Base-by-base conservation (phyloP, 2,329 filamentous ascomycete genomes). In the Blastomyces gilchristii region DNA sequence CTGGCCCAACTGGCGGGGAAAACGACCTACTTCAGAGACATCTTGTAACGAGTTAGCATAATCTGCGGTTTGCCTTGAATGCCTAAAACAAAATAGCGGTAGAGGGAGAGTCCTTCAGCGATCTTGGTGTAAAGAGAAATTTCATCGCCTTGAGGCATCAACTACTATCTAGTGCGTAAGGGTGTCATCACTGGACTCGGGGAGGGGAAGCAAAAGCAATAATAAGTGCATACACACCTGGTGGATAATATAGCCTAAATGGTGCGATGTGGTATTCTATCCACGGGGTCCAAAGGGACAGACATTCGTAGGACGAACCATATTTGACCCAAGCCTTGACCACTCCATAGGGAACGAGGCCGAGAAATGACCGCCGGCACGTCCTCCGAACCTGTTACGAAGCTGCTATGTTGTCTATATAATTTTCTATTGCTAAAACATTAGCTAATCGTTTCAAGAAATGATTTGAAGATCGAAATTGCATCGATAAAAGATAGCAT, bases 91-190 rank as follows among this genome's bases (percentile, higher is more conserved):
- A 57, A 7, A 25, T 25, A 7, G 25, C 11, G 9, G 2, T 34
- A 7, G 22, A 49, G 18, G 7, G 43, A 11, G 67, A 65, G 64
- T 71, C 78, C 81, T 82, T 86, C 84, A 86, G 84, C 83, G 84
- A 86, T 86, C 84, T 86, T 86, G 84, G 84, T 86, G 82, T 81
- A 80, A 74, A 79, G 74, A 73, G 72, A 72, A 78, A 80, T 78
- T 80, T 85, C 83, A 86, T 79, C 69, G 78, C 79, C 79, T 74
- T 70, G 73, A 80, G 77, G 80, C 76, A 78, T 86, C 83, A 85
- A 78, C 76, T 86, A 86, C 84, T 86, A 86, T 87, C 85, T 87
- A 87, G 81, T 80, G 81, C 80, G 76, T 80, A 75, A 72, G 72
- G 71, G 81, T 86, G 74, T 87, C 86, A 87, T 88, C 85, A 85